These are phyloP conservation scores for Eutrema japonicum DNA, from an alignment of 345 rosid species.

Conservation along the genomic window DNA sequence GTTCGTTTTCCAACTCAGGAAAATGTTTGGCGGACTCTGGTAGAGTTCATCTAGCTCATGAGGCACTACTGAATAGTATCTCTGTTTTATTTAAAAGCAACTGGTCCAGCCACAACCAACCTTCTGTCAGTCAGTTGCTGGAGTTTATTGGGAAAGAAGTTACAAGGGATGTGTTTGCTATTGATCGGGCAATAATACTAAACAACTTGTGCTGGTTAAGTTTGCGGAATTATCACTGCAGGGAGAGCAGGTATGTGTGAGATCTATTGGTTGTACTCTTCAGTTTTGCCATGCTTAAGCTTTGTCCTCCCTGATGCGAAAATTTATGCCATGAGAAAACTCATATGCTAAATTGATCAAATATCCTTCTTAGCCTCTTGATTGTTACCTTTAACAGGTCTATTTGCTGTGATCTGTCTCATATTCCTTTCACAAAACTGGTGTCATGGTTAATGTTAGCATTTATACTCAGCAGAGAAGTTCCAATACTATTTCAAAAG, in stretches of 20 bases:
- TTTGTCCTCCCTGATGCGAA: constrained; percentile 20
- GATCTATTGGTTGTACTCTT: constrained; percentile 14
- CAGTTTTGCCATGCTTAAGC: constrained; percentile 5
- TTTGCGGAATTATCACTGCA: constrained; percentile 56
- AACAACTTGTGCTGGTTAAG: constrained; percentile 67
- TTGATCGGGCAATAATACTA: constrained; percentile 73
- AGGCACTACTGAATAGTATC: constrained; percentile 62
- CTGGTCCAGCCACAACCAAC: constrained; percentile 40
- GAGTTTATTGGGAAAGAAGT: constrained; percentile 69
- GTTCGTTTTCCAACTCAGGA: constrained; percentile 56
- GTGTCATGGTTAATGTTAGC: constrained; percentile 76
- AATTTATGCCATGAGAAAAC: constrained; percentile 20
- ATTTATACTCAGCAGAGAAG: constrained; percentile 79
- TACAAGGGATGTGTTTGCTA: constrained; percentile 59
- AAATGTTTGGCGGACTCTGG: constrained; percentile 61
- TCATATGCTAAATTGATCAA: constrained; percentile 30
- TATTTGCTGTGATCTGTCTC: constrained; percentile 63
- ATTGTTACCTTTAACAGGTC: constrained; percentile 53
- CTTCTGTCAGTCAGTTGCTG: constrained; percentile 53
- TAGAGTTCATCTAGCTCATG: constrained; percentile 66
- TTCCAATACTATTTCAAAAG: constrained; percentile 77
- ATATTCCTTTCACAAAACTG: constrained; percentile 54
- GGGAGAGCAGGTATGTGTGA: constrained; percentile 61
- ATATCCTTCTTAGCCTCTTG: constrained; percentile 30
- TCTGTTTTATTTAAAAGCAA: constrained; percentile 56